These are phyloP conservation scores for Pascua guehoae DNA, from an alignment of 1,284 basidiomycete species.

Conservation along the genomic window DNA sequence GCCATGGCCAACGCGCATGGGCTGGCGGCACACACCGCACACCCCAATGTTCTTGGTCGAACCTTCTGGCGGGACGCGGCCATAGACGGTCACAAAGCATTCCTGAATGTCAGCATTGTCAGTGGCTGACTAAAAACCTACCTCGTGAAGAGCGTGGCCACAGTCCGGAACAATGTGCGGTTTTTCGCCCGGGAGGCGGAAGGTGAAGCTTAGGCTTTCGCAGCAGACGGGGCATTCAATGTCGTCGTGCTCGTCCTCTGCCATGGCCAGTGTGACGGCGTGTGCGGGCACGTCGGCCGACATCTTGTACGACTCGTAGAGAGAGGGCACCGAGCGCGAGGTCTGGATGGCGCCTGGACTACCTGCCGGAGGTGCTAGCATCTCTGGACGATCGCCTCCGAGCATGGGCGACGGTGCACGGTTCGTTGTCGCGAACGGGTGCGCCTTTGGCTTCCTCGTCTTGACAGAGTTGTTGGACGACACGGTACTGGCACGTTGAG, in stretches of 20 bases:
- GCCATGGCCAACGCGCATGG: slow-evolving; percentile 68
- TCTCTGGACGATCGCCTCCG: slow-evolving; percentile 6
- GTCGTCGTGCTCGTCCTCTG: slow-evolving; percentile 34
- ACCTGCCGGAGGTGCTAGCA: slow-evolving; percentile 3
- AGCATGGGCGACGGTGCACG: slow-evolving; percentile 20
- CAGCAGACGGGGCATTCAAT: slow-evolving; percentile 49
- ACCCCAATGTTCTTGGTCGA: slow-evolving; percentile 78
- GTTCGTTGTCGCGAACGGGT: slow-evolving; percentile 32
- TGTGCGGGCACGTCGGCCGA: slow-evolving; percentile 20
- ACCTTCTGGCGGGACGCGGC: slow-evolving; percentile 66
- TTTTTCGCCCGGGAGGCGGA: slow-evolving; percentile 78
- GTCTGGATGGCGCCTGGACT: background rate
- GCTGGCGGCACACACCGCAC: slow-evolving; percentile 90
- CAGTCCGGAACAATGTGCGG: slow-evolving; percentile 94
- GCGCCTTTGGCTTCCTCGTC: slow-evolving; percentile 21
- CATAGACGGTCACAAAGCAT: slow-evolving; percentile 93
- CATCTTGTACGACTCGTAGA: slow-evolving; percentile 23
- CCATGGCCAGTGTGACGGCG: slow-evolving; percentile 38
- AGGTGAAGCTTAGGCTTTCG: slow-evolving; percentile 45
- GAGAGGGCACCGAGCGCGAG: slow-evolving; percentile 29
- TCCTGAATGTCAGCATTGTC: slow-evolving; percentile 57
- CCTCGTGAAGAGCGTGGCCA: slow-evolving; percentile 94
- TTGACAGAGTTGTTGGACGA: slow-evolving; percentile 19
- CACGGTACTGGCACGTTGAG: slow-evolving; percentile 20
- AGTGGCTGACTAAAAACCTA: slow-evolving; percentile 47